Evolutionary conservation across 306 rosid species (phyloP), one percentile per base, ranked within the genome.

Genomic region (Dicorynia guianensis): DNA sequence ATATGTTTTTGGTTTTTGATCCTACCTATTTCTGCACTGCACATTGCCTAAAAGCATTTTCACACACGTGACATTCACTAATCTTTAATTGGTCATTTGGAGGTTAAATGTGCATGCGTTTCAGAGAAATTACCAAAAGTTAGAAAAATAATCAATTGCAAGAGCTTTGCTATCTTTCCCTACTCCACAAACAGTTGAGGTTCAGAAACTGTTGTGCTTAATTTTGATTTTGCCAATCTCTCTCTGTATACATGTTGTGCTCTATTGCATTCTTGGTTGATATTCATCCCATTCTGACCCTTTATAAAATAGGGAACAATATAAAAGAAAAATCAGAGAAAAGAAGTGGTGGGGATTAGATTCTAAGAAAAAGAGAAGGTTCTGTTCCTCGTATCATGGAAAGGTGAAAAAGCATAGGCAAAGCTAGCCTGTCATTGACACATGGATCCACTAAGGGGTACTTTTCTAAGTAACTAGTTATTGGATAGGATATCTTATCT

Each of bases 321-420:
- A 25, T 25, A 25, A 25, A 25, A 11, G 34, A 76, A 62, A 68
- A 53, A 48, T 62, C 48, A 48, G 73, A 63, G 43, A 25, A 76
- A 74, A 42, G 60, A 61, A 76, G 77, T 60, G 81, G 79, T 75
- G 80, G 77, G 80, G 85, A 89, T 83, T 91, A 84, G 97, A 89
- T 91, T 87, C 93, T 84, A 35, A 38, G 63, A 74, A 53, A 89
- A 89, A 81, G 77, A 66, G 83, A 76, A 67, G 76, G 72, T 25
- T 61, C 68, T 78, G 89, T 74, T 87, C 89, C 93, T 85, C 83
- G 89, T 85, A 87, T 83, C 86, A 84, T 69, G 85, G 80, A 84
- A 84, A 76, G 69, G 40, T 80, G 78, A 69, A 77, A 85, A 83
- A 82, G 84, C 80, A 74, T 50, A 20, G 65, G 69, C 59, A 54